These are phyloP conservation scores for Balakata baccata DNA, from an alignment of 345 rosid species.

Conservation along the genomic window DNA sequence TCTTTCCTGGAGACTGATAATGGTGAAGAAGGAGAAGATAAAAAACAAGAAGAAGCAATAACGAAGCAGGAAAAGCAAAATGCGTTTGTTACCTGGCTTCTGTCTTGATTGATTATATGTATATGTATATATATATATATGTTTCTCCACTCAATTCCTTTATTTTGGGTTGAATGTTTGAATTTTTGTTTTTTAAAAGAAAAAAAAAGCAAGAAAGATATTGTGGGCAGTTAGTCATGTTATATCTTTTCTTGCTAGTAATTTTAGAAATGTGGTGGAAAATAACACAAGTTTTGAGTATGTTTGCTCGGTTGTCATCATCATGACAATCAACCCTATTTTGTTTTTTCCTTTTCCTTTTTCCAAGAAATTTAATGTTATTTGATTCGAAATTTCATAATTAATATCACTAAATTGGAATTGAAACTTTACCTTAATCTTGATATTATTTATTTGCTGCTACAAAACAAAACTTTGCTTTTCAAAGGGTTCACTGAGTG, in stretches of 20 bases:
- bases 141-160: not conserved
- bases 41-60: slow-evolving; percentile 15
- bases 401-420: too few relatives aligned
- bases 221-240: too few relatives aligned
- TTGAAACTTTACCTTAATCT: too few relatives aligned
- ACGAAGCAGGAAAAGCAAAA: slow-evolving; percentile 26
- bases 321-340: too few relatives aligned
- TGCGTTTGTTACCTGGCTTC: slow-evolving; percentile 41
- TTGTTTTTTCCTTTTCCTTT: too few relatives aligned
- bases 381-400: too few relatives aligned
- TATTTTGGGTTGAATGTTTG: not conserved
- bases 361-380: too few relatives aligned
- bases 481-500: too few relatives aligned
- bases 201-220: too few relatives aligned
- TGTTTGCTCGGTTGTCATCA: not conserved
- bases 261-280: not conserved
- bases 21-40: slow-evolving; percentile 14
- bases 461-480: too few relatives aligned
- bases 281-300: not conserved
- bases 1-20: slow-evolving; percentile 33
- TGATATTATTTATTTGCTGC: too few relatives aligned
- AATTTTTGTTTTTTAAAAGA: not conserved
- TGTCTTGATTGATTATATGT: slow-evolving; percentile 31
- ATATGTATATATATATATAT: too few relatives aligned
- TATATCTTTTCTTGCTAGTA: not conserved